phyloP scores from a whole-genome alignment of 257 asterid species.

The Thymus mandschuricus region DNA sequence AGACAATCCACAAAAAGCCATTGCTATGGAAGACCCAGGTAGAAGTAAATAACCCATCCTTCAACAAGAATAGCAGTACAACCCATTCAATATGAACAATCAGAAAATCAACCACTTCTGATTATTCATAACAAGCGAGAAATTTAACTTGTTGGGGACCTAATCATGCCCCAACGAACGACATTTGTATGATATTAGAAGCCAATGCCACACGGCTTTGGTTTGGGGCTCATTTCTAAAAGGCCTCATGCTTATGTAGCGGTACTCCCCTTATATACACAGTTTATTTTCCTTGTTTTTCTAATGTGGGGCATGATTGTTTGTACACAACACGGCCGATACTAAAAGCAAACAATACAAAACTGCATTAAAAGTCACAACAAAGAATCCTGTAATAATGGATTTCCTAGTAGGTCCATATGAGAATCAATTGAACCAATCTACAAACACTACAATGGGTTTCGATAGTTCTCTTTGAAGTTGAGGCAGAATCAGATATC shows the following conservation, averaged over 20 bases:
- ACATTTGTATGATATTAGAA: no score
- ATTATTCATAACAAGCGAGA: background rate
- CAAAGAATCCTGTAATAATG: no score
- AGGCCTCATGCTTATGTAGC: no score
- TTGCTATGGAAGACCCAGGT: background rate
- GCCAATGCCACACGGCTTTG: no score
- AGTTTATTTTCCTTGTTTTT: no score
- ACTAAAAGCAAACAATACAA: background rate
- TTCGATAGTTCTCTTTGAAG: background rate
- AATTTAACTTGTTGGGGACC: no score
- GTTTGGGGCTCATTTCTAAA: no score
- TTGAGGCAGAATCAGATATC: background rate
- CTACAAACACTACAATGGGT: background rate
- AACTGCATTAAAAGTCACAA: constrained; percentile 5
- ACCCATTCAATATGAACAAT: background rate
- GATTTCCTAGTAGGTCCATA: no score
- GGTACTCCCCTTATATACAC: no score
- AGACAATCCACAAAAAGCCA: background rate
- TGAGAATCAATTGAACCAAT: background rate
- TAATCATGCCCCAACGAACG: no score
- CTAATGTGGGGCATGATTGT: no score
- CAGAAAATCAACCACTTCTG: background rate
- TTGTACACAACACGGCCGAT: no score
- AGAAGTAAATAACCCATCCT: background rate
- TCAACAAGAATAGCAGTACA: background rate